These are phyloP conservation scores for Termitomyces sp. DNA, from an alignment of 768 basidiomycete species.

Conservation along the genomic window DNA sequence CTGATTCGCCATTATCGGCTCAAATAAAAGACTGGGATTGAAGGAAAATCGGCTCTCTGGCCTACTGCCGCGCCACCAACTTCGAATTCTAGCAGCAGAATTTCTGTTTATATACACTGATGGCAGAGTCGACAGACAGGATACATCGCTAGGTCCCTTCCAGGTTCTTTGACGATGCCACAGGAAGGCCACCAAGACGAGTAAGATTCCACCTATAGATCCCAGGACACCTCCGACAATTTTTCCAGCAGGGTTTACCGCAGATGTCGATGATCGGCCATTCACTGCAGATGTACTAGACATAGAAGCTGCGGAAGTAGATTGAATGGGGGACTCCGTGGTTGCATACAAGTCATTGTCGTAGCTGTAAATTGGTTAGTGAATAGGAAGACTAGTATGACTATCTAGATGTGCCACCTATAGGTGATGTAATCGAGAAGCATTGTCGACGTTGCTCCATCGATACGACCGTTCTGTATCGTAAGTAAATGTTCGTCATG, in stretches of 20 bases:
- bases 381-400: neutral
- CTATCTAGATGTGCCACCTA: conserved; percentile 20
- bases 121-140: neutral
- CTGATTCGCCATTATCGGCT: conserved; percentile 7
- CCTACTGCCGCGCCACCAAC: neutral
- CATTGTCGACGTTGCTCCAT: conserved; percentile 21
- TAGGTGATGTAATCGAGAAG: conserved; percentile 37
- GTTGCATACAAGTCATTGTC: conserved; percentile 2
- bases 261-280: neutral
- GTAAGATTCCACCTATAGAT: conserved; percentile 17
- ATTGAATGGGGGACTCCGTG: neutral
- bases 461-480: conserved; percentile 25
- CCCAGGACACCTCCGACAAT: conserved; percentile 26
- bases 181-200: conserved; percentile 17
- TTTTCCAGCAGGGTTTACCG: conserved; percentile 6
- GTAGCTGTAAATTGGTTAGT: conserved; percentile 3
- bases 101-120: neutral
- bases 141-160: conserved; percentile 1
- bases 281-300: neutral
- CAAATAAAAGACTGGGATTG: conserved; percentile 22
- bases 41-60: conserved; percentile 18
- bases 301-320: neutral
- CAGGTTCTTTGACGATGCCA: conserved; percentile 16
- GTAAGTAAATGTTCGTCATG: conserved; percentile 23
- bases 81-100: neutral